phyloP scores from a whole-genome alignment of 2,329 filamentous ascomycete species.

The Xylaria sp. region DNA sequence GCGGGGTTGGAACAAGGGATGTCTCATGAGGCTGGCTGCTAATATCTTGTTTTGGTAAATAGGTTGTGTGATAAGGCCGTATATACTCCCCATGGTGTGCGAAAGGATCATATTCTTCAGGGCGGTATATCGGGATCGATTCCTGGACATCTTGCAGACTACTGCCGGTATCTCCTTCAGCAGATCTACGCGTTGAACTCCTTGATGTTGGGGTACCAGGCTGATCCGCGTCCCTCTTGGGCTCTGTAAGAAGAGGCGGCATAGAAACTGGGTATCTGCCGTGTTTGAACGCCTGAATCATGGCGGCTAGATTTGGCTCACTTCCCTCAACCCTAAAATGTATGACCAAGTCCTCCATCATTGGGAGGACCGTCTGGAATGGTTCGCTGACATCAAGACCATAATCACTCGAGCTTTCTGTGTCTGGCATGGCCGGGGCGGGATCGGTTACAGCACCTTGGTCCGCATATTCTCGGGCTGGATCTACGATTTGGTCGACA shows the following conservation, averaged over 20 bases:
- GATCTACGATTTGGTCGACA: slow-evolving; percentile 28
- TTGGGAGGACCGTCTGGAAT: slow-evolving; percentile 54
- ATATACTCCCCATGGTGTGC: slow-evolving; percentile 38
- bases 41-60: slow-evolving; percentile 10
- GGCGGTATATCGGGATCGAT: slow-evolving; percentile 27
- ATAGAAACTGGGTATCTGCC: slow-evolving; percentile 43
- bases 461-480: slow-evolving; percentile 37
- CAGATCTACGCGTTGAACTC: slow-evolving; percentile 5
- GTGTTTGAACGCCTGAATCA: slow-evolving; percentile 54
- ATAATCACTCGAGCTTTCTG: slow-evolving; percentile 40
- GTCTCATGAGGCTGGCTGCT: slow-evolving; percentile 18
- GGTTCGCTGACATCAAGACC: slow-evolving; percentile 30
- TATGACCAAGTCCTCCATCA: slow-evolving; percentile 62
- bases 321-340: slow-evolving; percentile 54
- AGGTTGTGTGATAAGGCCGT: slow-evolving; percentile 6
- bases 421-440: slow-evolving; percentile 49
- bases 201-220: slow-evolving; percentile 9
- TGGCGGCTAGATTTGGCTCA: slow-evolving; percentile 51
- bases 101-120: slow-evolving; percentile 56
- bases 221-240: slow-evolving; percentile 11
- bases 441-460: slow-evolving; percentile 26
- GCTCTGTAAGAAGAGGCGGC: slow-evolving; percentile 25
- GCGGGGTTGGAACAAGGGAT: slow-evolving; percentile 41
- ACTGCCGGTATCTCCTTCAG: slow-evolving; percentile 9
- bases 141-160: slow-evolving; percentile 19